These are phyloP conservation scores for Pseudopithomyces maydicus DNA, from an alignment of 2,329 filamentous ascomycete genomes.

Conservation along the genomic window DNA sequence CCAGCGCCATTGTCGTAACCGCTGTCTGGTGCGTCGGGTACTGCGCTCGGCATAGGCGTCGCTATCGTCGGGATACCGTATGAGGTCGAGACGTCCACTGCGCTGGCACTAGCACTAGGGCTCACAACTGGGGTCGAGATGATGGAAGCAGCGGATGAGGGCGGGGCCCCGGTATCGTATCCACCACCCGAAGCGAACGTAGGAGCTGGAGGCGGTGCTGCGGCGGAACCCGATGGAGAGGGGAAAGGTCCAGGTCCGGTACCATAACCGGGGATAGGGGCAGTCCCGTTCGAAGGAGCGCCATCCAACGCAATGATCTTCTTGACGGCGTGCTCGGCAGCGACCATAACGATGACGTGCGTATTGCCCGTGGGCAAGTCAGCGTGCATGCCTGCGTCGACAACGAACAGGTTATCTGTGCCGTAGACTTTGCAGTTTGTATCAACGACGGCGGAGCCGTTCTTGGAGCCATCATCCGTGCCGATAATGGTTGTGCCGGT, in stretches of 20 bases:
- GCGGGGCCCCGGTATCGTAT: neutral
- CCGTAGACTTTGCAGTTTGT: conserved; percentile 65
- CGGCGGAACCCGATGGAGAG: neutral
- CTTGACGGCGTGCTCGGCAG: conserved; percentile 62
- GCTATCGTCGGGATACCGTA: neutral
- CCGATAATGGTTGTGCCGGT: conserved; percentile 55
- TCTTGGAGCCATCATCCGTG: conserved; percentile 57
- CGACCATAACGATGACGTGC: conserved; percentile 65
- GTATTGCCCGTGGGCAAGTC: conserved; percentile 71
- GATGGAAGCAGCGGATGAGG: neutral
- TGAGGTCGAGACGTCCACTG: neutral
- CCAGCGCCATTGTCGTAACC: neutral
- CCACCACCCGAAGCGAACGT: neutral
- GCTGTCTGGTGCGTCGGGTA: neutral
- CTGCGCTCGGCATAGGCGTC: neutral
- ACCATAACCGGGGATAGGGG: neutral
- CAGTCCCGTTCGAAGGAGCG: neutral
- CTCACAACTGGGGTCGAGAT: neutral
- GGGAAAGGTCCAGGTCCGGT: too few species aligned
- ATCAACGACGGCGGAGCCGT: conserved; percentile 66
- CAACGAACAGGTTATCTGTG: conserved; percentile 44
- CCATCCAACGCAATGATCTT: conserved; percentile 45
- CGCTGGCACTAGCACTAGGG: neutral
- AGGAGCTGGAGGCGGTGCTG: neutral
- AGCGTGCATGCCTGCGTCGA: conserved; percentile 71